phyloP scores from a whole-genome alignment of 2,329 filamentous ascomycete genomes.

The Magnaporthiopsis incrustans region DNA sequence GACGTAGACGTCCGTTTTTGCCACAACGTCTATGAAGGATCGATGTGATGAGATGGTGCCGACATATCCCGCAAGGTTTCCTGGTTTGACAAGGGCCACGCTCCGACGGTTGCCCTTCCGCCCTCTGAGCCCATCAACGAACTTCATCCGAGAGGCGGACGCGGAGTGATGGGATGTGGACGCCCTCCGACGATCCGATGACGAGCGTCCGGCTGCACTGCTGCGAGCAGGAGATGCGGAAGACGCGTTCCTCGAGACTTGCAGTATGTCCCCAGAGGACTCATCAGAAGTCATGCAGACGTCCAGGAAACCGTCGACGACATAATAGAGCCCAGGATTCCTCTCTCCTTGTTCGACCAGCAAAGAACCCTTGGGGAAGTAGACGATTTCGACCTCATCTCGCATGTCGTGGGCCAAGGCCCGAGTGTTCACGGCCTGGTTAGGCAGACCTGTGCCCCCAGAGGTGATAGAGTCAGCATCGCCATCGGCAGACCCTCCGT shows the following conservation, averaged over 20 bases:
- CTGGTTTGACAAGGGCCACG: constrained; percentile 87
- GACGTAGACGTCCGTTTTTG: constrained; percentile 97
- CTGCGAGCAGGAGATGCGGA: neutral
- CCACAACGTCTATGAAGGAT: constrained; percentile 93
- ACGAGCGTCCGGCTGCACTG: neutral
- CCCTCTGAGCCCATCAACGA: constrained; percentile 34
- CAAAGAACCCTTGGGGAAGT: constrained; percentile 89
- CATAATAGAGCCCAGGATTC: constrained; percentile 95
- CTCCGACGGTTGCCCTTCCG: constrained; percentile 50
- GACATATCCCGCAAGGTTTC: constrained; percentile 87
- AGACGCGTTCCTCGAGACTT: constrained; percentile 14
- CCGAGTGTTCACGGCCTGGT: constrained; percentile 41
- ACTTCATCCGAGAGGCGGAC: neutral
- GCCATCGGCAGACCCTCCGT: constrained; percentile 67
- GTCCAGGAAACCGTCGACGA: constrained; percentile 93
- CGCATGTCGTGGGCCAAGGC: constrained; percentile 69
- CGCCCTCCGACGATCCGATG: neutral
- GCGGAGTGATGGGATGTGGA: neutral
- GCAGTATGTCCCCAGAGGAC: constrained; percentile 31
- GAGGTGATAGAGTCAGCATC: constrained; percentile 83
- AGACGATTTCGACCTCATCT: constrained; percentile 93
- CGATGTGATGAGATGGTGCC: constrained; percentile 91
- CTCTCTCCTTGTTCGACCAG: constrained; percentile 94
- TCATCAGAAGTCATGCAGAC: constrained; percentile 75
- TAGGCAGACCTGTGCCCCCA: constrained; percentile 31